These are phyloP conservation scores for Mycosarcoma maydis DNA, from an alignment of 1,284 basidiomycete species.

Conservation along the genomic window DNA sequence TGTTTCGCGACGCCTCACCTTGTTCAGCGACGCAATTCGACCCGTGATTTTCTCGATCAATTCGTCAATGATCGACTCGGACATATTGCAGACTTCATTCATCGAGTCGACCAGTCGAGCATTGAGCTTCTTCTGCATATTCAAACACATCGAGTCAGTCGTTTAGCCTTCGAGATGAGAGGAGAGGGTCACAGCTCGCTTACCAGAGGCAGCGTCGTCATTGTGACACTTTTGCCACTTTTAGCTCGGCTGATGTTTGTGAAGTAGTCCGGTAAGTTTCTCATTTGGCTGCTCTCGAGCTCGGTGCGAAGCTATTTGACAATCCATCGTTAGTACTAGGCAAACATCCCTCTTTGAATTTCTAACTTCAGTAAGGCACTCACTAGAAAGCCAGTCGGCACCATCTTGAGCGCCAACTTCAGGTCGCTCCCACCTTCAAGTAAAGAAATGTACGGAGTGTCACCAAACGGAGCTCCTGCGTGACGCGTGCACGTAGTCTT, in stretches of 20 bases:
- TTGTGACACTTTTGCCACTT: conserved; percentile 77
- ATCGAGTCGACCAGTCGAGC: conserved; percentile 83
- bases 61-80: conserved; percentile 70
- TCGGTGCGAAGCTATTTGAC: conserved; percentile 19
- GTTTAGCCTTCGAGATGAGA: neutral
- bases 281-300: conserved; percentile 15
- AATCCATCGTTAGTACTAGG: neutral
- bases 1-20: conserved; percentile 16
- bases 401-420: conserved; percentile 75
- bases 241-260: conserved; percentile 72
- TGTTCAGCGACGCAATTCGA: conserved; percentile 47
- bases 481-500: neutral
- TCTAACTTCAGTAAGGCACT: conserved; percentile 49
- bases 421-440: conserved; percentile 71
- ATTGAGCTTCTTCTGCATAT: conserved; percentile 78
- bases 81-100: conserved; percentile 82
- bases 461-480: too few species aligned
- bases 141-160: neutral
- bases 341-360: neutral
- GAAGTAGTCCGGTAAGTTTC: conserved; percentile 68
- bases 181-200: neutral
- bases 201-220: conserved; percentile 76
- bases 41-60: conserved; percentile 37
- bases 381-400: conserved; percentile 76
- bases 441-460: too few species aligned